Percentiles rank a stretch among this genome's conserved stretches.
Evolutionary conservation across 2,329 filamentous ascomycete genomes (phyloP).

Genomic region (Epichloe aotearoae): DNA sequence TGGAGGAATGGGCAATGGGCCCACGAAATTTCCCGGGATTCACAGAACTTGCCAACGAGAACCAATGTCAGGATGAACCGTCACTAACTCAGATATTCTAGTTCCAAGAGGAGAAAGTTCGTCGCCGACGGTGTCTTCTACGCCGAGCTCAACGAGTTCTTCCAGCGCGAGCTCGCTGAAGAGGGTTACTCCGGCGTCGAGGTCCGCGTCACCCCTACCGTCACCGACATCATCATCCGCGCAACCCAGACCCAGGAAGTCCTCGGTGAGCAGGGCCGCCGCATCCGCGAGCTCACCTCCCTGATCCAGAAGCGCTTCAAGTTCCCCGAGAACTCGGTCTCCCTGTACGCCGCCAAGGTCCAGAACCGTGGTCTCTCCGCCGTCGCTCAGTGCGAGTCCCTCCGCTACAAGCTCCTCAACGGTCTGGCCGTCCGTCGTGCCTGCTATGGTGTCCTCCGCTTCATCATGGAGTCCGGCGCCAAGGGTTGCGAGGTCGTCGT

Average conservation of each 20-base stretch:
- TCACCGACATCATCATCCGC: slow-evolving; percentile 99
- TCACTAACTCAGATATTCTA: slow-evolving; percentile 20
- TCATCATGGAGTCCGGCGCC: slow-evolving; percentile 99
- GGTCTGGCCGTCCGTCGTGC: slow-evolving; percentile 96
- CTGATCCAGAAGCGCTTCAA: slow-evolving; percentile 99
- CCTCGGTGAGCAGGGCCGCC: slow-evolving; percentile 97
- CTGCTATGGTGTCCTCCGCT: slow-evolving; percentile 99
- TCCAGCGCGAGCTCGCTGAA: slow-evolving; percentile 99
- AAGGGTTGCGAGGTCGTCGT: slow-evolving; percentile 99
- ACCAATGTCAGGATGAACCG: background rate
- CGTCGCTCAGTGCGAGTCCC: slow-evolving; percentile 99
- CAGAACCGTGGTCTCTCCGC: slow-evolving; percentile 99
- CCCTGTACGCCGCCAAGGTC: slow-evolving; percentile 99
- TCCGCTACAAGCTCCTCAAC: slow-evolving; percentile 99
- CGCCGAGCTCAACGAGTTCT: slow-evolving; percentile 99
- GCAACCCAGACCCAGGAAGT: slow-evolving; percentile 99
- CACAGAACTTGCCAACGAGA: background rate
- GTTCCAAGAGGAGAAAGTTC: slow-evolving; percentile 90
- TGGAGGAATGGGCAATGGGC: background rate
- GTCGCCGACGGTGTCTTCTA: slow-evolving; percentile 99
- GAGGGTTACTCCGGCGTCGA: slow-evolving; percentile 99
- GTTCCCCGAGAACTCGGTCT: slow-evolving; percentile 99
- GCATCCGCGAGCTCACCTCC: slow-evolving; percentile 99
- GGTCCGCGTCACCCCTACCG: slow-evolving; percentile 98
- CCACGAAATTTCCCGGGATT: background rate